Evolutionary conservation across 495 filamentous ascomycete genomes (phyloP).

Genomic region (Lichenothelia convexa): DNA sequence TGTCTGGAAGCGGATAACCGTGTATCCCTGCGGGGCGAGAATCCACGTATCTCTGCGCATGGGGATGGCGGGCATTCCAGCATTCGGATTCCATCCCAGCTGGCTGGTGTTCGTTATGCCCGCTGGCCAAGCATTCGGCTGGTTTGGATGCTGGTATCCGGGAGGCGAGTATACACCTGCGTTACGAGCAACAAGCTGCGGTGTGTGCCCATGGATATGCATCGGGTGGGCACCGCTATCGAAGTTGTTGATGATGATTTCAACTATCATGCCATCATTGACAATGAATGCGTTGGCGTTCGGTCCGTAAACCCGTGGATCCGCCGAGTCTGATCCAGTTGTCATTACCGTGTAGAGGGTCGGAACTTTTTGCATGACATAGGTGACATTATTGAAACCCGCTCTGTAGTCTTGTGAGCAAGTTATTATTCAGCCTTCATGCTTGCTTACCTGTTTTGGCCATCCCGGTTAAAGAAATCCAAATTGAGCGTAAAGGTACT

Average conservation of each 20-base stretch:
- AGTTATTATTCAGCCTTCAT: not conserved
- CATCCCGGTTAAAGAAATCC: not conserved
- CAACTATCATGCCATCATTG: not conserved
- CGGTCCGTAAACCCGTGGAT: not conserved
- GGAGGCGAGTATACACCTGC: not conserved
- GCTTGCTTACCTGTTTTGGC: not conserved
- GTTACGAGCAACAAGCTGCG: conserved; percentile 1
- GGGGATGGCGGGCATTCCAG: not conserved
- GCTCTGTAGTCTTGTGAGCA: not conserved
- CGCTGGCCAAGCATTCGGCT: no score
- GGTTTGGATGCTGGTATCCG: no score
- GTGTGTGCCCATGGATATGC: conserved; percentile 2
- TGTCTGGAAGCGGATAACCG: conserved; percentile 3
- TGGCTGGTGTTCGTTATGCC: no score
- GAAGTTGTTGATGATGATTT: not conserved
- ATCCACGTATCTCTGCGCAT: conserved; percentile 2
- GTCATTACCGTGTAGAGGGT: not conserved
- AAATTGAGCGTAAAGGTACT: no score
- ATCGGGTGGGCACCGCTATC: not conserved
- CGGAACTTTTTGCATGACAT: conserved; percentile 1
- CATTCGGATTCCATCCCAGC: not conserved
- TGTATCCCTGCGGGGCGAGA: not conserved
- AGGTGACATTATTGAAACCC: not conserved
- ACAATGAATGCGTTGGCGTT: not conserved
- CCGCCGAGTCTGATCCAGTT: not conserved